These are phyloP conservation scores for Linnemannia schmuckeri DNA, from an alignment of 192 early-diverging fungal genomes.

Conservation along the genomic window DNA sequence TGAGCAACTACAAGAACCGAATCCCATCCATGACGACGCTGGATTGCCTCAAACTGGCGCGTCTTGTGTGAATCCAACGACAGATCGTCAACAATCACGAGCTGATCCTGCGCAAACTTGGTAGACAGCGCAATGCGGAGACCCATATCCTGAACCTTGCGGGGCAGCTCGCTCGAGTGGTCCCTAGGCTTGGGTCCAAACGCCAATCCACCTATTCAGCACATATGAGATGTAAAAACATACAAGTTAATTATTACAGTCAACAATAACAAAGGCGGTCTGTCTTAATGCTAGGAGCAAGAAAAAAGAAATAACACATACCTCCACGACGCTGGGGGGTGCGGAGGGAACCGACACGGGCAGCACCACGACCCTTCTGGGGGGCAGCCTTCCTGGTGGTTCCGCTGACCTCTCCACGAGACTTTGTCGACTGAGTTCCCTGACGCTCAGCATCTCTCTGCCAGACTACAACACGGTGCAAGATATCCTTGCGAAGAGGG, in stretches of 20 bases:
- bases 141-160: slow-evolving; percentile 89
- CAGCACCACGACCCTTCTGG: slow-evolving; percentile 95
- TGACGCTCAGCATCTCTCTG: slow-evolving; percentile 83
- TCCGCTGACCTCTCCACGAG: slow-evolving; percentile 86
- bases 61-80: slow-evolving; percentile 69
- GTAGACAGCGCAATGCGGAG: slow-evolving; percentile 87
- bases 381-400: slow-evolving; percentile 84
- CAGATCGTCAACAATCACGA: slow-evolving; percentile 85
- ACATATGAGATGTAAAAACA: background rate
- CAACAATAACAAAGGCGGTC: background rate
- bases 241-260: background rate
- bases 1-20: slow-evolving; percentile 59
- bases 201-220: slow-evolving; percentile 72
- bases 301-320: slow-evolving; percentile 32
- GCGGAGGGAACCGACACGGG: slow-evolving; percentile 86
- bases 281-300: background rate
- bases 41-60: slow-evolving; percentile 59
- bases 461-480: slow-evolving; percentile 90
- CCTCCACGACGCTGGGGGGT: slow-evolving; percentile 93
- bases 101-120: slow-evolving; percentile 92
- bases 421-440: slow-evolving; percentile 89
- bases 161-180: slow-evolving; percentile 84
- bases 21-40: slow-evolving; percentile 60
- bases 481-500: slow-evolving; percentile 82
- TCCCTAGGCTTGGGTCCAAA: slow-evolving; percentile 94